Percentiles rank a stretch among this genome's conserved stretches.
Conservation (phyloP, 495 filamentous ascomycete genomes). For the Lasiosphaeris hirsuta region DNA sequence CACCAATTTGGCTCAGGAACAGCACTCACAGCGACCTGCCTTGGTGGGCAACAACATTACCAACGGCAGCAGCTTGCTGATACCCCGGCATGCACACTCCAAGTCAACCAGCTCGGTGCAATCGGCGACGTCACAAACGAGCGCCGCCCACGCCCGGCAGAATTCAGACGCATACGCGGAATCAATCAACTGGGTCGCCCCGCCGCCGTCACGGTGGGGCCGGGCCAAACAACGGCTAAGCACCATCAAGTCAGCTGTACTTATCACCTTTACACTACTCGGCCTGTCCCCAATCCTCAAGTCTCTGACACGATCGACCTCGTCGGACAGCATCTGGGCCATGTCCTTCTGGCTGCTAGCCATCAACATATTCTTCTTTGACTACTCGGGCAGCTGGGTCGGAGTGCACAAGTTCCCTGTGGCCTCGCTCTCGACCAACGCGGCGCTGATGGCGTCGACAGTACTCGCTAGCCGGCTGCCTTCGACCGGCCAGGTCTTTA, state of each 20-base stretch:
- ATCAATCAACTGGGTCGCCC: not conserved
- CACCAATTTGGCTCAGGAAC: conserved; percentile 32
- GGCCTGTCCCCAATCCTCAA: conserved; percentile 93
- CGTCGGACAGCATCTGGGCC: conserved; percentile 91
- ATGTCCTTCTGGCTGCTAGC: conserved; percentile 88
- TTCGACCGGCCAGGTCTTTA: conserved; percentile 91
- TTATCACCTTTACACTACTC: conserved; percentile 89
- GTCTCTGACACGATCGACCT: conserved; percentile 86
- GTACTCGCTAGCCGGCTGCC: conserved; percentile 78
- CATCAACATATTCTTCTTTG: conserved; percentile 96
- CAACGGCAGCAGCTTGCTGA: conserved; percentile 23
- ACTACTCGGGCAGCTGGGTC: conserved; percentile 67
- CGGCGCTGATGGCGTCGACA: conserved; percentile 90
- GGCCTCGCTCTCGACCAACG: conserved; percentile 80
- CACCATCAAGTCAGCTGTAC: conserved; percentile 77
- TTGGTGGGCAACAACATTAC: conserved; percentile 12
- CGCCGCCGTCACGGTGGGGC: conserved; percentile 5
- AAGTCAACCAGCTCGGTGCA: conserved; percentile 37
- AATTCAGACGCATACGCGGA: not conserved
- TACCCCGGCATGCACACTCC: conserved; percentile 23
- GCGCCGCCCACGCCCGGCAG: conserved; percentile 14
- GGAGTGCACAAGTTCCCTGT: conserved; percentile 65
- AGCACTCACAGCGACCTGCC: conserved; percentile 6
- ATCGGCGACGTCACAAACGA: conserved; percentile 34
- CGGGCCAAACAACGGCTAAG: conserved; percentile 37